A percentile compares a stretch with the other conserved stretches of the same genome.
Evolutionary conservation across 2,329 filamentous ascomycete species (phyloP).

Genomic region (Trichoderma sp.): DNA sequence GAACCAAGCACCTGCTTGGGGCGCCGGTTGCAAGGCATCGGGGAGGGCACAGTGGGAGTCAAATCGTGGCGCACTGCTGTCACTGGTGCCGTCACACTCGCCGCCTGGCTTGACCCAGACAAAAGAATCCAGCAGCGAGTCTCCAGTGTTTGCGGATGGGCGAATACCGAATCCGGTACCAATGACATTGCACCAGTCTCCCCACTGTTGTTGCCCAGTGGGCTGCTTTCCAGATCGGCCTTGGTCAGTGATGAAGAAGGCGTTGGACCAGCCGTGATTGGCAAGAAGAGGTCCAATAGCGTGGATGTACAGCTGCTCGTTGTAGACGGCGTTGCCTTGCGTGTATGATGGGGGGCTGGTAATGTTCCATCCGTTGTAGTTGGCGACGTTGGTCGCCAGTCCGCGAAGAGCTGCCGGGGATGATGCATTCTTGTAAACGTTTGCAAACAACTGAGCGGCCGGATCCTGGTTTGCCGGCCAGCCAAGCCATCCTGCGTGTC

Average conservation of each 20-base stretch:
- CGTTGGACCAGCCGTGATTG: constrained; percentile 5
- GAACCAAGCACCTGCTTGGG: constrained; percentile 18
- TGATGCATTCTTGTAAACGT: constrained; percentile 17
- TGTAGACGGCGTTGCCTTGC: constrained; percentile 14
- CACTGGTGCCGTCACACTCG: constrained; percentile 18
- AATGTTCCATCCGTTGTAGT: constrained; percentile 19
- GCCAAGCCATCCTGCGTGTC: constrained; percentile 21
- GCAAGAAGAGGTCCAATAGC: constrained; percentile 6
- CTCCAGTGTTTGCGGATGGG: constrained; percentile 6
- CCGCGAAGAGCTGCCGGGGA: constrained; percentile 11
- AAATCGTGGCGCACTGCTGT: constrained; percentile 7
- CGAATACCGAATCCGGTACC: constrained; percentile 19
- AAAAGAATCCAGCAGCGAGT: constrained; percentile 9
- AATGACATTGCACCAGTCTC: constrained; percentile 15
- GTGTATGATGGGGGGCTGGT: constrained; percentile 4
- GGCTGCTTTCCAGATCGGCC: constrained; percentile 20
- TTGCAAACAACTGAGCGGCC: constrained; percentile 14
- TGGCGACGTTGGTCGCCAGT: constrained; percentile 16
- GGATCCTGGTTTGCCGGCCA: constrained; percentile 17
- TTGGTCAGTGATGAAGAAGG: constrained; percentile 18
- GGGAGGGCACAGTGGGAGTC: constrained; percentile 8
- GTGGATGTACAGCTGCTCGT: constrained; percentile 16
- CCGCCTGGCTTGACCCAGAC: constrained; percentile 16
- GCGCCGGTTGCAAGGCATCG: constrained; percentile 18
- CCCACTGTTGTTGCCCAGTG: constrained; percentile 4